Evolutionary conservation across 106 monocot genomes (phyloP).

Genomic region (Allium cepa): DNA sequence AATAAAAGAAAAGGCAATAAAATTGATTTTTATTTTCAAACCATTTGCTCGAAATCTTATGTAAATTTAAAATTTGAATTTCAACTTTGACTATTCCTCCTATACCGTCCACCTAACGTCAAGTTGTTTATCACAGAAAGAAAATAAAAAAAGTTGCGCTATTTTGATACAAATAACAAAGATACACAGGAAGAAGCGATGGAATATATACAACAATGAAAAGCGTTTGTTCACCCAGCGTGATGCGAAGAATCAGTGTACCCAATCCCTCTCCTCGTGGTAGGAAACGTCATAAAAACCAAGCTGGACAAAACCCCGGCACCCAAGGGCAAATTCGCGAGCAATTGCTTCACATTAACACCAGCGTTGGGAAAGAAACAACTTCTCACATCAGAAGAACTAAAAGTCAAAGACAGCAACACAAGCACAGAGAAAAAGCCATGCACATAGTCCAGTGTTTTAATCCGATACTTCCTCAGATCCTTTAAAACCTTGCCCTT

Average conservation of each 20-base stretch:
- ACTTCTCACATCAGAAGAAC: slow-evolving; percentile 14
- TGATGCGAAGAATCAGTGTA: slow-evolving; percentile 8
- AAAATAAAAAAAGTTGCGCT: too few species aligned
- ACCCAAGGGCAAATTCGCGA: slow-evolving; percentile 31
- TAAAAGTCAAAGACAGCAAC: slow-evolving; percentile 20
- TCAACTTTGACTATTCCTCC: too few species aligned
- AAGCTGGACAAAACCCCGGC: slow-evolving; percentile 35
- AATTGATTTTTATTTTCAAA: too few species aligned
- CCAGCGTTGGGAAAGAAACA: slow-evolving; percentile 30
- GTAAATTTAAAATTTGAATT: too few species aligned
- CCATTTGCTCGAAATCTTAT: too few species aligned
- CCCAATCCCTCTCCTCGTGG: slow-evolving; percentile 48
- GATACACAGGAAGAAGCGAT: too few species aligned
- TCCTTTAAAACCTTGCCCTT: neutral
- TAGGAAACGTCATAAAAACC: slow-evolving; percentile 44
- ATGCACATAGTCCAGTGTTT: slow-evolving; percentile 32
- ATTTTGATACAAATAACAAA: too few species aligned
- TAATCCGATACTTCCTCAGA: slow-evolving; percentile 21
- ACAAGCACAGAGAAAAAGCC: slow-evolving; percentile 21
- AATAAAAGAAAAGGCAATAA: too few species aligned
- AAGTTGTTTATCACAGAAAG: too few species aligned
- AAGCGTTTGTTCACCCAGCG: too few species aligned
- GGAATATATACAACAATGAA: too few species aligned
- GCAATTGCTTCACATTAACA: slow-evolving; percentile 9
- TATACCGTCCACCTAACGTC: too few species aligned